phyloP scores from a whole-genome alignment of 371 early-diverging fungal genomes.

The Enterocytospora artemiae region DNA sequence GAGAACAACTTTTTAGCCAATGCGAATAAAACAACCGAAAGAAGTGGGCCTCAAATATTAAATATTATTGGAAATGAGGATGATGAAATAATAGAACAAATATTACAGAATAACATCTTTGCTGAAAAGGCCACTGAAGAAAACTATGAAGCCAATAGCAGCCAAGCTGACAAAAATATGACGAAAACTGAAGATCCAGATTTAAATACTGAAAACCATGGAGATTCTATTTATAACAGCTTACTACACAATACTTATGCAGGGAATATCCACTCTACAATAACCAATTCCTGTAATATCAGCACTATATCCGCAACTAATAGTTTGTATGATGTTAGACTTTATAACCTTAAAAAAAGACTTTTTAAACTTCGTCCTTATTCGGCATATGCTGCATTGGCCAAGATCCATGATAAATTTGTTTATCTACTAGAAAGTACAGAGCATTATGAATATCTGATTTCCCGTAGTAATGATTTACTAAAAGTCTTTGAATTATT shows the following conservation, averaged over 20 bases:
- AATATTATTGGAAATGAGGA: too few species aligned
- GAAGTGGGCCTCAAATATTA: neutral
- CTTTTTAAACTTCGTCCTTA: constrained; percentile 6
- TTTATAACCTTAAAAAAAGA: constrained; percentile 22
- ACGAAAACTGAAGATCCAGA: neutral
- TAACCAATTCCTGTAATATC: too few species aligned
- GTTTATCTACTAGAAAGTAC: constrained; percentile 19
- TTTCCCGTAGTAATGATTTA: constrained; percentile 23
- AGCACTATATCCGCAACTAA: constrained; percentile 5
- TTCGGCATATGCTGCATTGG: constrained; percentile 16
- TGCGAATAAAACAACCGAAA: neutral
- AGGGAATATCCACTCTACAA: too few species aligned
- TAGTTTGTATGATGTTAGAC: constrained; percentile 20
- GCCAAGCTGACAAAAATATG: constrained; percentile 5
- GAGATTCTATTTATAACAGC: neutral
- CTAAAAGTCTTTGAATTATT: constrained; percentile 22
- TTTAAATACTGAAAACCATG: neutral
- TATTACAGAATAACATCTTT: constrained; percentile 25
- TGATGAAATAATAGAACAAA: constrained; percentile 18
- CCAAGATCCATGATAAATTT: constrained; percentile 28
- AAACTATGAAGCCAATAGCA: constrained; percentile 10
- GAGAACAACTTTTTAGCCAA: constrained; percentile 57
- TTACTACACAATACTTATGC: neutral
- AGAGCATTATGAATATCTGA: constrained; percentile 34
- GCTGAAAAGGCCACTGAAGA: constrained; percentile 15